A percentile compares a stretch with the other conserved stretches of the same genome.
Conservation (phyloP, 805 yeast species). For the Torulaspora delbrueckii region DNA sequence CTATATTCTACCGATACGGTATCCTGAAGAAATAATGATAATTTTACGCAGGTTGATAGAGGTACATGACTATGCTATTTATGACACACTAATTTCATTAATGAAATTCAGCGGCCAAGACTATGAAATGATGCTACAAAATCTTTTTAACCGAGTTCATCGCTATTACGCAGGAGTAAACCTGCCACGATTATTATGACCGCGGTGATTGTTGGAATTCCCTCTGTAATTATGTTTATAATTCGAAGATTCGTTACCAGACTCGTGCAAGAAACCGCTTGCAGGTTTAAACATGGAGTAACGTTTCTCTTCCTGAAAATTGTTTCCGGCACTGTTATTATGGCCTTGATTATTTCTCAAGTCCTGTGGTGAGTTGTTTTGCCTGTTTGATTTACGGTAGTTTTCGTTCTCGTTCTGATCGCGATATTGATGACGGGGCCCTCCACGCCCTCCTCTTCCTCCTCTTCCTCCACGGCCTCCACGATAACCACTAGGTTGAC, state of each 20-base stretch:
- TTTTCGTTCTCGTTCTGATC: constrained; percentile 7
- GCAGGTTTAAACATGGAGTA: constrained; percentile 34
- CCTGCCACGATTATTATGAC: constrained; percentile 10
- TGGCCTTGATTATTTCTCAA: constrained; percentile 1
- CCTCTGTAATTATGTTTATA: constrained; percentile 18
- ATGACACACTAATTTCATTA: background rate
- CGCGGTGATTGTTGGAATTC: constrained; percentile 11
- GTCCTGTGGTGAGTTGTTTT: background rate
- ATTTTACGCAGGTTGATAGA: background rate
- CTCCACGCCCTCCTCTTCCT: constrained; percentile 13
- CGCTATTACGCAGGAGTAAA: constrained; percentile 9
- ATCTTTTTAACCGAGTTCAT: background rate
- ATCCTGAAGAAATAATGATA: background rate
- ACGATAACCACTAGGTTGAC: background rate
- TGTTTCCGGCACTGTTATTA: constrained; percentile 6
- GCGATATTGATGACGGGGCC: constrained; percentile 8
- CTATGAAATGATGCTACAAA: constrained; percentile 6
- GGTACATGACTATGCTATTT: background rate
- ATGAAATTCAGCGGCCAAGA: background rate
- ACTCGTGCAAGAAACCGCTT: constrained; percentile 28
- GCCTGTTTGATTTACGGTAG: constrained; percentile 5
- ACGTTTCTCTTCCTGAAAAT: constrained; percentile 15
- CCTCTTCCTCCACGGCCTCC: constrained; percentile 14
- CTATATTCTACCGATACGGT: constrained; percentile 40
- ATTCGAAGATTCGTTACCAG: constrained; percentile 12